Base-by-base conservation (phyloP, 208 protist genomes). In the Borovskyia barvae region DNA sequence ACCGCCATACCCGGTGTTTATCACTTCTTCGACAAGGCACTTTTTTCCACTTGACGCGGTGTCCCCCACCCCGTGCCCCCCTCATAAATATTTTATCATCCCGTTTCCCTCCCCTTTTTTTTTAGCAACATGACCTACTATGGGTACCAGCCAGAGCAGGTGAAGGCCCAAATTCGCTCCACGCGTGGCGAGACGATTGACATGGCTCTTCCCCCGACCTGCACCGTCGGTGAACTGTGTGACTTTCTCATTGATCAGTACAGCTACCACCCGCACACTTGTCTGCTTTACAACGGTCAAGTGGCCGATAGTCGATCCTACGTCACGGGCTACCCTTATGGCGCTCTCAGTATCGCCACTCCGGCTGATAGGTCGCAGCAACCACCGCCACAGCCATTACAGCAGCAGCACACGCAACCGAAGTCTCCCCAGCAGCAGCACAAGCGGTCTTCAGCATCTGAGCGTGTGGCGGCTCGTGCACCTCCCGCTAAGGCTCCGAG, bases 151-250 rank as follows among this genome's bases (percentile, higher is more conserved):
- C 50, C 40, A 15, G 61, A 76, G 41, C 51, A 72, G 53, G 59
- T 80, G n/a, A 76, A 70, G 26, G 77, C 69, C 15, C 81, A 80
- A 33, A 72, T 93, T 9, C 59, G 72, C 14, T 89, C 82, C n/a
- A 67, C 63, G 0, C 72, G 81, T 0, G 87, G 87, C 3, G 81
- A 90, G 43, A 86, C 77, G 1, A 89, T 93, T 49, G 83, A 93
- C 56, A 40, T 91, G 3, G 60, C 70, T 3, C 49, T 91, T 1
- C 81, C 80, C 0, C 6, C 32, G 26, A 64, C 42, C 14, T 90
- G 83, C 64, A 81, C 66, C 2, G 75, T 91, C 9, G 76, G 74
- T 2, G 72, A 89, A 15, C 62, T 91, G 42, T 69, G 76, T 45
- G 39, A 41, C 9, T 90, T 84, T 57, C 75, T 93, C 15, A 80